Percentiles rank a stretch among this genome's conserved stretches.
These are phyloP conservation scores for Elongisporangium senticosum DNA, from an alignment of 352 stramenopile species.

Conservation along the genomic window DNA sequence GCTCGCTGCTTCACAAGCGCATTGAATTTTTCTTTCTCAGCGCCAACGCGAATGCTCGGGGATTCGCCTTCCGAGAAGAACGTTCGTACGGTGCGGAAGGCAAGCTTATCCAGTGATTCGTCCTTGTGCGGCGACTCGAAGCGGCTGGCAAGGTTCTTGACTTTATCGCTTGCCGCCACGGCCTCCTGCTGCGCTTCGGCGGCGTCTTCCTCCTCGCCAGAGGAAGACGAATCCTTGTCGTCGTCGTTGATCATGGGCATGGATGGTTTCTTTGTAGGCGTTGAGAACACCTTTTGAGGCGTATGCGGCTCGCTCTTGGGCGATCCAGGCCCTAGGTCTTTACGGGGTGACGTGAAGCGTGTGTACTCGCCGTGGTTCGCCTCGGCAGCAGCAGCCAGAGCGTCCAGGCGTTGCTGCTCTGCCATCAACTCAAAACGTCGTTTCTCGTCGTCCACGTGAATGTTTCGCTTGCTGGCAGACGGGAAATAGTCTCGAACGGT, in stretches of 20 bases:
- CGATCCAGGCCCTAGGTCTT: background rate
- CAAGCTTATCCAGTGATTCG: background rate
- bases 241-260: background rate
- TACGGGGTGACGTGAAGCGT: background rate
- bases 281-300: background rate
- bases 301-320: background rate
- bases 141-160: constrained; percentile 29
- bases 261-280: background rate
- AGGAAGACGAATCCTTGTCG: background rate
- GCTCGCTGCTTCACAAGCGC: constrained; percentile 16
- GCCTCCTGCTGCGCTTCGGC: constrained; percentile 10
- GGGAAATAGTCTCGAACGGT: background rate
- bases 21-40: constrained; percentile 34
- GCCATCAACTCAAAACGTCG: background rate
- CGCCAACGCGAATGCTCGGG: constrained; percentile 25
- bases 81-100: background rate
- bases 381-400: background rate
- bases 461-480: background rate
- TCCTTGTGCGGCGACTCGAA: constrained; percentile 3
- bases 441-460: background rate
- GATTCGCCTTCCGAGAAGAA: background rate
- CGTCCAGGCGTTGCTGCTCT: background rate
- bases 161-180: background rate
- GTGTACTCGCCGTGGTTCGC: background rate
- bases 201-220: background rate